These are phyloP conservation scores for Globisporangium viniferum DNA, from an alignment of 352 stramenopile genomes.

Conservation along the genomic window DNA sequence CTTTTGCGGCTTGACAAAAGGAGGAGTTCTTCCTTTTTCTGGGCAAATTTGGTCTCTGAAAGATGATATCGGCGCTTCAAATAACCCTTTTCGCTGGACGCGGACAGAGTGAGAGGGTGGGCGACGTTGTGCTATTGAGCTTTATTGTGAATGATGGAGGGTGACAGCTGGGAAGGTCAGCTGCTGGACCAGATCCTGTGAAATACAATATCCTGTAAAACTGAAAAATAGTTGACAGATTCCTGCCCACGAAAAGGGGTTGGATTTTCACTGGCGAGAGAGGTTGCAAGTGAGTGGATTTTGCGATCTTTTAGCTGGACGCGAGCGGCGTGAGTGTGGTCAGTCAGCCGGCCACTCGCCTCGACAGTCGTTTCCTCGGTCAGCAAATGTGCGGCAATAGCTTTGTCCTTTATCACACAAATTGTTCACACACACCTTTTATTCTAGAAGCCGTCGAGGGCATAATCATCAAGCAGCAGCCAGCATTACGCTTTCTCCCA, in stretches of 20 bases:
- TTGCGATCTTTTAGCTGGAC: slow-evolving; percentile 4
- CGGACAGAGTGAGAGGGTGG: neutral
- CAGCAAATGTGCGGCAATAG: no score
- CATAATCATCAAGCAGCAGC: neutral
- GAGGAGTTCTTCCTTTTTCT: slow-evolving; percentile 5
- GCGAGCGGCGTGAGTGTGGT: neutral
- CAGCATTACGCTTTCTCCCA: neutral
- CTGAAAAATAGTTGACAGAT: neutral
- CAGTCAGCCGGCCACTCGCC: neutral
- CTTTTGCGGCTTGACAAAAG: neutral
- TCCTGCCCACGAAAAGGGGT: neutral
- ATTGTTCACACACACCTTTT: no score
- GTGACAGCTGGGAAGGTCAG: neutral
- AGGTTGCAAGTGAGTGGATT: slow-evolving; percentile 1
- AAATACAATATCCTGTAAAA: neutral
- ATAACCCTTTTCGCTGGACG: neutral
- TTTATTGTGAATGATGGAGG: no score
- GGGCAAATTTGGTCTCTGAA: neutral
- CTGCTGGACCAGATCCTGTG: neutral
- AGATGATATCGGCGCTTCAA: neutral
- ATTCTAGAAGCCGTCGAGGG: neutral
- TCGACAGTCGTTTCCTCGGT: neutral
- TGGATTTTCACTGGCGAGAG: slow-evolving; percentile 8
- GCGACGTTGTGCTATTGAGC: neutral
- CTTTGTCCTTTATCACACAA: neutral